Evolutionary conservation across 441 rosid genomes (phyloP).

Genomic region (Populus tomentosa): DNA sequence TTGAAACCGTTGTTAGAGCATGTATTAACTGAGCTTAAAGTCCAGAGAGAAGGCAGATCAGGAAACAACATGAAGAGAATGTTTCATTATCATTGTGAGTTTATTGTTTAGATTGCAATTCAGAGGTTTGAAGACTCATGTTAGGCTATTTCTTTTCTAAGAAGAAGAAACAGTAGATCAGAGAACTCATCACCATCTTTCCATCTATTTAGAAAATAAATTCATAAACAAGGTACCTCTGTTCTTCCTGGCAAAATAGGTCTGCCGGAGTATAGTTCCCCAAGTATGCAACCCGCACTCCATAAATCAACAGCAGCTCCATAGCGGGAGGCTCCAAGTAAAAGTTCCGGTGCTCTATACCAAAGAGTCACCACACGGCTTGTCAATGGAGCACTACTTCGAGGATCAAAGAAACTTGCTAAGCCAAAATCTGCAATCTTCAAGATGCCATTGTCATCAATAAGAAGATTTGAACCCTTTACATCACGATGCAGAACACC

Average conservation of each 20-base stretch:
- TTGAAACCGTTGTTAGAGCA: background rate
- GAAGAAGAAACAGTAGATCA: background rate
- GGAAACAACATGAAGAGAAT: background rate
- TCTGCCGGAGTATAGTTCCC: conserved; percentile 69
- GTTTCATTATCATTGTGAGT: background rate
- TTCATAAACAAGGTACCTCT: conserved; percentile 48
- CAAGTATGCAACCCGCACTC: conserved; percentile 95
- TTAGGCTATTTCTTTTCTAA: background rate
- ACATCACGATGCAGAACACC: conserved; percentile 91
- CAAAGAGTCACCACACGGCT: conserved; percentile 95
- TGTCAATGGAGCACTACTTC: conserved; percentile 49
- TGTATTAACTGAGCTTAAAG: background rate
- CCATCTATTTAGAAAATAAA: background rate
- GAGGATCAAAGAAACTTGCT: conserved; percentile 67
- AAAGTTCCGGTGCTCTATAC: conserved; percentile 97
- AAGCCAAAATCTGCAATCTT: conserved; percentile 96
- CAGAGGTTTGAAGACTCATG: background rate
- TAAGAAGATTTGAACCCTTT: conserved; percentile 90
- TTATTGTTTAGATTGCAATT: background rate
- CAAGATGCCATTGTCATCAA: conserved; percentile 71
- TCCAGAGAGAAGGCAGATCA: background rate
- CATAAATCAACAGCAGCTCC: conserved; percentile 86
- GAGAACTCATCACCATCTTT: background rate
- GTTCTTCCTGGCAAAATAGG: conserved; percentile 92
- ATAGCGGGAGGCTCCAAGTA: conserved; percentile 72